Evolutionary conservation across 2,329 filamentous ascomycete genomes (phyloP), one percentile per base, ranked within the genome.

Genomic region (Diaporthe amygdali): DNA sequence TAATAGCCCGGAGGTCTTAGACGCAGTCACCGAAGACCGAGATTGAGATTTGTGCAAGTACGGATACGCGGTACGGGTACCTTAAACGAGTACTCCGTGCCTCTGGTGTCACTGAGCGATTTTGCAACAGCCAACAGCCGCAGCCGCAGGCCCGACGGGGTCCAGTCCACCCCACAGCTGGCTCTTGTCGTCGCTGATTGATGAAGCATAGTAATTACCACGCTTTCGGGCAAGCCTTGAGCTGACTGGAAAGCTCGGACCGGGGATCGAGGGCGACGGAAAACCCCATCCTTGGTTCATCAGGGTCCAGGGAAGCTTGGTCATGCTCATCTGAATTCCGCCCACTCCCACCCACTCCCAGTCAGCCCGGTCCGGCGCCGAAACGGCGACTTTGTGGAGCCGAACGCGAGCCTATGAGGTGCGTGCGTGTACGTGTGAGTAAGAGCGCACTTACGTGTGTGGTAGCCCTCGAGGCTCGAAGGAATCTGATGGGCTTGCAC

Each of bases 21-120:
- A 46, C 61, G 54, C 30, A 37, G 54, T 68, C 34, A 69, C 70
- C 66, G 70, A 66, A 66, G 25, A 32, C 70, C 70, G 66, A 69
- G 54, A 55, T 25, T 47, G 46, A 68, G 66, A 59, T 69, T 39
- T 66, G 66, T 41, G 59, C 41, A 37, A n/a, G 44, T 55, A 49
- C 30, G 59, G 41, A 49, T 64, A 27, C 44, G 30, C 41, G n/a
- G 30, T 37, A 55, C 52, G 25, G 41, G n/a, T 27, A 47, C 41
- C 27, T 63, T 25, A 41, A 63, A 34, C 25, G 27, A 63, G 41
- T 41, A 30, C 37, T 37, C 52, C 52, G 12, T 22, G 30, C 10
- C 52, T 20, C 20, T 27, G 9, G 46, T 44, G 51, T 56, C 30
- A 69, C 59, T 70, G 67, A 63, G 70, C 69, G 70, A 69, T 70